A percentile compares a stretch with the other conserved stretches of the same genome.
Evolutionary conservation across 768 basidiomycete species (phyloP).

Genomic region (Russula virescens): DNA sequence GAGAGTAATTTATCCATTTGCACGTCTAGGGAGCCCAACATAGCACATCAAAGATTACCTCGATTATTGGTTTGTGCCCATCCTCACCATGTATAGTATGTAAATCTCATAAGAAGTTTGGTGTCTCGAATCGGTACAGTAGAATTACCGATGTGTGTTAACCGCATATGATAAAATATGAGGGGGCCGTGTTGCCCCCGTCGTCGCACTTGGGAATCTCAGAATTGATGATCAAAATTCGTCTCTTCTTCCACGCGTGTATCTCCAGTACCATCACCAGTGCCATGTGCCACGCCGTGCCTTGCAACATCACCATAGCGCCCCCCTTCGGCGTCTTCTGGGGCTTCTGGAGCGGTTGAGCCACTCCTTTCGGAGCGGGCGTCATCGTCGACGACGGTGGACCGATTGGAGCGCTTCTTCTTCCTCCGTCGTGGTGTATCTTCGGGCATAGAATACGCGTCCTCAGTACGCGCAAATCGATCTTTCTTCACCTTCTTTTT

Average conservation of each 20-base stretch:
- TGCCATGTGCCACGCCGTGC: slow-evolving; percentile 59
- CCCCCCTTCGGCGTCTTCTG: slow-evolving; percentile 71
- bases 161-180: background rate
- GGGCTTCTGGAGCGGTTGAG: slow-evolving; percentile 44
- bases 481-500: slow-evolving; percentile 82
- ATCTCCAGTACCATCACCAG: slow-evolving; percentile 89
- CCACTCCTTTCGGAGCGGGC: slow-evolving; percentile 33
- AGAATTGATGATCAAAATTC: slow-evolving; percentile 65
- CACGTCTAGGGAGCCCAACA: too few species aligned
- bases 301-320: slow-evolving; percentile 54
- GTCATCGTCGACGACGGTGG: slow-evolving; percentile 36
- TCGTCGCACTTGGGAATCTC: background rate
- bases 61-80: too few species aligned
- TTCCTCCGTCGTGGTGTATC: slow-evolving; percentile 46
- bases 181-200: background rate
- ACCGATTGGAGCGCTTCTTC: slow-evolving; percentile 57
- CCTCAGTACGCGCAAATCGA: slow-evolving; percentile 81
- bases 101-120: too few species aligned
- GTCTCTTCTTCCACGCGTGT: slow-evolving; percentile 98
- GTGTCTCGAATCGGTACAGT: background rate
- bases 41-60: too few species aligned
- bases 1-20: too few species aligned
- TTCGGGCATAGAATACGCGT: slow-evolving; percentile 53
- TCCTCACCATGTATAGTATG: too few species aligned
- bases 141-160: background rate